Conservation (phyloP, 495 filamentous ascomycete species). For the Xylaria curta region DNA sequence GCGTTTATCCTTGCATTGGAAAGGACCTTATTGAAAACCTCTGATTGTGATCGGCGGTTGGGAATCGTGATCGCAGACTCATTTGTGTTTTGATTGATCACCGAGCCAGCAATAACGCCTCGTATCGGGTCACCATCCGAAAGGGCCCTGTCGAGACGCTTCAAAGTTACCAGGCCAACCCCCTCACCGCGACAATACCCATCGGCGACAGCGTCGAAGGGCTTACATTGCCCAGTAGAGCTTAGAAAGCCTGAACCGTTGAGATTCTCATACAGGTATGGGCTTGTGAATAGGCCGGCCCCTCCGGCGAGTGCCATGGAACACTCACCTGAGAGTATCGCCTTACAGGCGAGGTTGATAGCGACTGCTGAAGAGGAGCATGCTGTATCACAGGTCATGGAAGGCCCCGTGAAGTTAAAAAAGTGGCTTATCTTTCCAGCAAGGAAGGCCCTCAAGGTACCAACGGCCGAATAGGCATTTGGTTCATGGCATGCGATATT, state of each 20-base stretch:
- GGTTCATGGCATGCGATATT: conserved; percentile 40
- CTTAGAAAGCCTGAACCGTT: conserved; percentile 49
- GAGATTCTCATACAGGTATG: conserved; percentile 44
- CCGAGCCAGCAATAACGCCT: conserved; percentile 57
- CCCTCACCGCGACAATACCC: conserved; percentile 68
- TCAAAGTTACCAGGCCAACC: conserved; percentile 57
- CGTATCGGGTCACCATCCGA: conserved; percentile 57
- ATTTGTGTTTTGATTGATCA: conserved; percentile 54
- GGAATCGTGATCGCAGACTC: conserved; percentile 48
- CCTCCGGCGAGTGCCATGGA: conserved; percentile 50
- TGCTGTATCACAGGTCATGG: conserved; percentile 61
- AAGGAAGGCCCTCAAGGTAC: conserved; percentile 40
- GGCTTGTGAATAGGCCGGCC: conserved; percentile 33
- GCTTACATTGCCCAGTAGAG: conserved; percentile 40
- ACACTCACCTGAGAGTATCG: conserved; percentile 50
- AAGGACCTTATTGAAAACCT: conserved; percentile 34
- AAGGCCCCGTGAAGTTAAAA: conserved; percentile 60
- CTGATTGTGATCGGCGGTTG: conserved; percentile 36
- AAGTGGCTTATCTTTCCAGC: conserved; percentile 48
- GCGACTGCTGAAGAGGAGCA: conserved; percentile 60
- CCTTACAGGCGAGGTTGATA: conserved; percentile 51
- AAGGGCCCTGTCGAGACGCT: conserved; percentile 54
- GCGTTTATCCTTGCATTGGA: conserved; percentile 26
- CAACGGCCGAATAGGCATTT: conserved; percentile 38
- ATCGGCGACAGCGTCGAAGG: conserved; percentile 55